Evolutionary conservation across 2,329 filamentous ascomycete genomes (phyloP).

Genomic region (Aspergillus fumigatiaffinis): DNA sequence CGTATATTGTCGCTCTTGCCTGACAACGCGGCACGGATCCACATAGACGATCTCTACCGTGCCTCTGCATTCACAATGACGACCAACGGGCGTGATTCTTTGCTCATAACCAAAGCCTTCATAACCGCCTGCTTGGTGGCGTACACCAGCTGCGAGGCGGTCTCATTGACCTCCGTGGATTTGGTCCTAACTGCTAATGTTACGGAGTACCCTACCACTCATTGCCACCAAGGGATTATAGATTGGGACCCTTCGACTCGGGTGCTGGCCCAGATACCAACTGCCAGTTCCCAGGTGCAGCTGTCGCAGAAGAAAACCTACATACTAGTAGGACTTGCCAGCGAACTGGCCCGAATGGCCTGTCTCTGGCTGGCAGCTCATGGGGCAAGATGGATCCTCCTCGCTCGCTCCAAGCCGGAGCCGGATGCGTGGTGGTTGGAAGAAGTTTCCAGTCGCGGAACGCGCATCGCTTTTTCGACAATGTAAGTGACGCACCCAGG

Average conservation of each 20-base stretch:
- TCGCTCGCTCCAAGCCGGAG: slow-evolving; percentile 24
- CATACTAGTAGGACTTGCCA: slow-evolving; percentile 21
- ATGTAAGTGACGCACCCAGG: slow-evolving; percentile 2
- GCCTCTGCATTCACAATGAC: not conserved
- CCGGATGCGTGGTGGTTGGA: slow-evolving; percentile 16
- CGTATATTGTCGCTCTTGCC: not conserved
- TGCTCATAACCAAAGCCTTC: not conserved
- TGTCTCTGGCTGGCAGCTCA: slow-evolving; percentile 24
- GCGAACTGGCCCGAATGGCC: slow-evolving; percentile 20
- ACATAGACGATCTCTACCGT: not conserved
- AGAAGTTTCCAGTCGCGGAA: slow-evolving; percentile 6
- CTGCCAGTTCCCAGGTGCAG: slow-evolving; percentile 5
- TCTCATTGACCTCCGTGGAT: not conserved
- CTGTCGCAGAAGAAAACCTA: slow-evolving; percentile 19
- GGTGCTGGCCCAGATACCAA: not conserved
- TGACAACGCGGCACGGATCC: not conserved
- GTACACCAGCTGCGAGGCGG: not conserved
- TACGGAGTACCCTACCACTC: not conserved
- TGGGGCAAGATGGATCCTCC: slow-evolving; percentile 21
- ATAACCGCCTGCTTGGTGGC: not conserved
- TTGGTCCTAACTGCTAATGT: not conserved
- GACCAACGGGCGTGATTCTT: not conserved
- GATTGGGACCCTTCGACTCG: slow-evolving; percentile 1
- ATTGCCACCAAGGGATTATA: not conserved
- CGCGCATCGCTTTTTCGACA: slow-evolving; percentile 6